Evolutionary conservation across 2,329 filamentous ascomycete species (phyloP), one percentile per base, ranked within the genome.

Genomic region (Aspergillus arachidicola): DNA sequence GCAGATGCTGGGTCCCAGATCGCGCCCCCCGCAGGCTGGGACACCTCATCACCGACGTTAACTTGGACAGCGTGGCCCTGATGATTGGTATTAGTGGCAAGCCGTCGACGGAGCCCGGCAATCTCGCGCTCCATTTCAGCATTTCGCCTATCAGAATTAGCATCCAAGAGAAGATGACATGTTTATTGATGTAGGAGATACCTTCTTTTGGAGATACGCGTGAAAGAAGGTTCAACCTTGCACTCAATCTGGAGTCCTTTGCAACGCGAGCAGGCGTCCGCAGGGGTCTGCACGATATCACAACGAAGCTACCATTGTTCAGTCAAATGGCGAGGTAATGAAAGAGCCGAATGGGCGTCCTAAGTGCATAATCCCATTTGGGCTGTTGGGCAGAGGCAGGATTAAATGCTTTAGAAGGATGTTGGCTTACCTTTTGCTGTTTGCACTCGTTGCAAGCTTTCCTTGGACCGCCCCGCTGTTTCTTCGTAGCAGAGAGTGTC

Each of bases 401-500:
- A 46, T 23, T 23, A 23, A 23, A 23, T 57, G 48, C 46, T 61
- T 60, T 41, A 50, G 23, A n/a, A 66, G 60, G 64, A 60, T 32
- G 43, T 21, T 67, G 54, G 64, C 73, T 77, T 69, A 89, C 87
- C 83, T 89, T 89, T 74, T 90, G 87, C 78, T 90, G 87, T 63
- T 87, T 82, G 76, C 87, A 90, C 73, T 89, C 86, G 71, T 89
- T 89, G 76, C 87, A 89, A 28, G 87, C 87, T 75, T 87, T 78
- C 46, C 76, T 71, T 69, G 75, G 77, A 36, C 77, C 77, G 61
- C 76, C 76, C 67, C 76, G 73, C 64, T 76, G 76, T 63, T 78
- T 79, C 64, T 74, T 82, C 75, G 88, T 86, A 66, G 81, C 73
- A 63, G 81, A 79, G 68, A 73, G 74, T 60, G 73, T 69, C 69